Evolutionary conservation across 768 basidiomycete species (phyloP), one percentile per base, ranked within the genome.

Genomic region (Psilocybe azurescens): DNA sequence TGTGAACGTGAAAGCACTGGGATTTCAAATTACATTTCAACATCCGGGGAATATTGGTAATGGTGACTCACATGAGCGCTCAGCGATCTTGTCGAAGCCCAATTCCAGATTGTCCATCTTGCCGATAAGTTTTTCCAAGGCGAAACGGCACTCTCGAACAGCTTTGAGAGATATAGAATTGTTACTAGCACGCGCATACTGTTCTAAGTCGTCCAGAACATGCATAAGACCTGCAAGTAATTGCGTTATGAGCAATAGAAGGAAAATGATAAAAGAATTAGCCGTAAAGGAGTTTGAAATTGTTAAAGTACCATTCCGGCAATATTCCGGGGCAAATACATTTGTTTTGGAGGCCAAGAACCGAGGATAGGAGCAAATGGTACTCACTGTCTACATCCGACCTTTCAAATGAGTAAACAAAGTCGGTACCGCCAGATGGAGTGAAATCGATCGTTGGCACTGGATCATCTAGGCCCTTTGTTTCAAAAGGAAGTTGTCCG

Each of bases 401-500:
- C 62, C 88, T 78, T 63, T 89, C 89, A 9, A 98, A 74, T 0
- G 86, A 82, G 72, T 94, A 91, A 0, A 82, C 73, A 0, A 79
- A 78, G 47, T 94, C 90, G 11, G 76, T 78, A 56, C 81, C 85
- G 41, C 89, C 90, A 1, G 82, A 81, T 0, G 91, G 89, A 0
- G 89, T 87, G 69, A 95, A 89, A 67, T 95, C 94, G 65, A 95
- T 85, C 5, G 79, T 81, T 0, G 93, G 93, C 3, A 91, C 89
- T 1, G 88, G 79, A 64, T 91, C 92, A 38, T 93, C 90, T 86
- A 97, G 86, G 3, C 91, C 91, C 53, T 82, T 80, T 3, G 89
- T 84, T 39, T 92, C 90, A 72, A 95, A 98, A 0, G 97, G 97
- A 5, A 99, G 80, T 66, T 93, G 89, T 0, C 91, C 91, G 62